A percentile compares a stretch with the other conserved stretches of the same genome.
Evolutionary conservation across 331 rosid genomes (phyloP).

Genomic region (Prunus yedoensis): DNA sequence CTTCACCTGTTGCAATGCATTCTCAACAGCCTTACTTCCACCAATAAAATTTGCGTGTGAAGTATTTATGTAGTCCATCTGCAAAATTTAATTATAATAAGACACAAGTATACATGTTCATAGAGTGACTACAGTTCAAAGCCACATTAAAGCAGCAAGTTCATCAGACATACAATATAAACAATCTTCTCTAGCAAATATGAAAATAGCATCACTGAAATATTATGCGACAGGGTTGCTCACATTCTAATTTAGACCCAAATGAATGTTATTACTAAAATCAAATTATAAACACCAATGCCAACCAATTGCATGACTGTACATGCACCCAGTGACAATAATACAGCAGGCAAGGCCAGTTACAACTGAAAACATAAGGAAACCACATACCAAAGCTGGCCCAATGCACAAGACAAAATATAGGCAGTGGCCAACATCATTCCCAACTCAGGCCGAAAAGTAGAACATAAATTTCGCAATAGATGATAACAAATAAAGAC

Average conservation of each 20-base stretch:
- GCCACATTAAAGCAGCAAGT: neutral
- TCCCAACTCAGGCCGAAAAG: neutral
- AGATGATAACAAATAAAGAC: neutral
- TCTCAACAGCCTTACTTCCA: conserved; percentile 86
- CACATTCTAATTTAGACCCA: neutral
- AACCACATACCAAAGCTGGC: neutral
- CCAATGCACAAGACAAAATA: neutral
- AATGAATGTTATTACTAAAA: neutral
- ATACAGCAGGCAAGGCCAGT: conserved; percentile 1
- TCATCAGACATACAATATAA: neutral
- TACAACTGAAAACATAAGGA: neutral
- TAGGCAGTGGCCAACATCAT: neutral
- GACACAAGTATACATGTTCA: neutral
- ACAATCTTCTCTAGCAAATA: neutral
- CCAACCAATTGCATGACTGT: neutral
- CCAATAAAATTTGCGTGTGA: conserved; percentile 98
- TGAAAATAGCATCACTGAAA: neutral
- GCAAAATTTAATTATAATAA: conserved; percentile 27
- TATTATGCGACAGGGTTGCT: neutral
- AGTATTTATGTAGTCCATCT: conserved; percentile 98
- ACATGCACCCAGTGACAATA: neutral
- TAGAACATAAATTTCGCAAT: neutral
- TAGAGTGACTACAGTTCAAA: neutral
- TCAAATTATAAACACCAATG: neutral
- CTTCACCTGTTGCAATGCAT: conserved; percentile 64